These are phyloP conservation scores for Ceratocystiopsis brevicomis DNA, from an alignment of 2,329 filamentous ascomycete species.

Conservation along the genomic window DNA sequence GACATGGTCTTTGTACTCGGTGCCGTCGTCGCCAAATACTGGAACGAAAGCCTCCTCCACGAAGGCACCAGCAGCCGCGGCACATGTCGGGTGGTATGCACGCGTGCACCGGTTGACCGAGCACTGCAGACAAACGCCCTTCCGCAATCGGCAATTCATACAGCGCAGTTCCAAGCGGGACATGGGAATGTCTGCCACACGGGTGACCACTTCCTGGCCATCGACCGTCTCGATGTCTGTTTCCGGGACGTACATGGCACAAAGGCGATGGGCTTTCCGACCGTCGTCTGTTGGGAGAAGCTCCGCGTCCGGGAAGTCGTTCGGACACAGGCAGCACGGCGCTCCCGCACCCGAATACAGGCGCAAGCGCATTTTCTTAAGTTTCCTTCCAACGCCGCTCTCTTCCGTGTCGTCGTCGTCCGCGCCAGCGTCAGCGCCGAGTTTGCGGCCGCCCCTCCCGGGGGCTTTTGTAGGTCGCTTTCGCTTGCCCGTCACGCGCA, in stretches of 20 bases:
- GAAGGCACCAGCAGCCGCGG: constrained; percentile 76
- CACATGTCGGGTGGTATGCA: constrained; percentile 89
- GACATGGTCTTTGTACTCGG: constrained; percentile 77
- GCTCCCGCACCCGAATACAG: constrained; percentile 17
- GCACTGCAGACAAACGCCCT: constrained; percentile 93
- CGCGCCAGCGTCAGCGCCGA: neutral
- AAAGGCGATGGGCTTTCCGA: constrained; percentile 70
- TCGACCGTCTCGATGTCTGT: constrained; percentile 63
- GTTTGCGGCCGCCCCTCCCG: neutral
- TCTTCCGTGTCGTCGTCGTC: constrained; percentile 20
- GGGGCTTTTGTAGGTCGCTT: constrained; percentile 28
- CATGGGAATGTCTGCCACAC: constrained; percentile 66
- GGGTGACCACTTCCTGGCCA: constrained; percentile 55
- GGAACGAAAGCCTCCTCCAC: constrained; percentile 74
- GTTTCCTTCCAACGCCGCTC: constrained; percentile 23
- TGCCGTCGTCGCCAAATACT: constrained; percentile 77
- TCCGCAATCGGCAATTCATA: constrained; percentile 82
- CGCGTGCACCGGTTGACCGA: constrained; percentile 85
- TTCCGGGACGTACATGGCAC: constrained; percentile 80
- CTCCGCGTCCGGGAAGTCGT: constrained; percentile 64
- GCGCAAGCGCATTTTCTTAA: constrained; percentile 62
- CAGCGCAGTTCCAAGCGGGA: constrained; percentile 83
- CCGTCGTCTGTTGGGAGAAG: constrained; percentile 79
- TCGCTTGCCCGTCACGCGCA: constrained; percentile 45
- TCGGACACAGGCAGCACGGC: constrained; percentile 82